These are phyloP conservation scores for Chrysoporthe austroafricana DNA, from an alignment of 2,329 filamentous ascomycete genomes.

Conservation along the genomic window DNA sequence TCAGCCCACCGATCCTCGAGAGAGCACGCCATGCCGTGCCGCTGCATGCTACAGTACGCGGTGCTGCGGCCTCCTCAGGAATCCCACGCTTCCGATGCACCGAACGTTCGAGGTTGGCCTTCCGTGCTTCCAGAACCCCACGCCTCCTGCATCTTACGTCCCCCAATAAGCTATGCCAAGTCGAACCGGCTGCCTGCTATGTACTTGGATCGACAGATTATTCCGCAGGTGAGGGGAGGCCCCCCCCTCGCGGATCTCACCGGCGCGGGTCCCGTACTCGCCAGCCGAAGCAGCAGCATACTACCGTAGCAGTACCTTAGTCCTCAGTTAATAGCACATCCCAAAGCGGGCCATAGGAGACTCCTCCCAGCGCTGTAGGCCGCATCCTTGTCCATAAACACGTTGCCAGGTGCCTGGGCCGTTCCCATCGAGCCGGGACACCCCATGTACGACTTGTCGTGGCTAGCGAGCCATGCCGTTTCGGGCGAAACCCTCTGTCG, in stretches of 20 bases:
- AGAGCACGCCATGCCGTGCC: conserved; percentile 5
- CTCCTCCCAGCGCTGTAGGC: neutral
- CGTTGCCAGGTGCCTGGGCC: neutral
- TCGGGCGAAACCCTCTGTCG: neutral
- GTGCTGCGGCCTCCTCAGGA: neutral
- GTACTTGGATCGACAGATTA: neutral
- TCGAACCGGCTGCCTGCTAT: neutral
- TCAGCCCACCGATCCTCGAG: neutral
- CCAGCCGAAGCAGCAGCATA: no score
- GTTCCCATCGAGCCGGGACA: neutral
- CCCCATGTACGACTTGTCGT: neutral
- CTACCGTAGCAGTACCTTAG: no score
- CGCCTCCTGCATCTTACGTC: conserved; percentile 2
- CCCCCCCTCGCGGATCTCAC: no score
- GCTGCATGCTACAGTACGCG: conserved; percentile 8
- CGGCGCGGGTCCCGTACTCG: no score
- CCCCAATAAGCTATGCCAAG: neutral
- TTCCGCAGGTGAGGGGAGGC: neutral
- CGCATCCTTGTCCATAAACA: neutral
- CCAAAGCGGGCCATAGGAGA: neutral
- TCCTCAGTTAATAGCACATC: no score
- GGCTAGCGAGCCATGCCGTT: neutral
- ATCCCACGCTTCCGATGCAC: conserved; percentile 5
- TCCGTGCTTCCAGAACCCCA: conserved; percentile 10
- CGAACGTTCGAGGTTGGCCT: conserved; percentile 9